Evolutionary conservation across 106 monocot genomes (phyloP), one percentile per base, ranked within the genome.

Genomic region (Phalaenopsis equestris): DNA sequence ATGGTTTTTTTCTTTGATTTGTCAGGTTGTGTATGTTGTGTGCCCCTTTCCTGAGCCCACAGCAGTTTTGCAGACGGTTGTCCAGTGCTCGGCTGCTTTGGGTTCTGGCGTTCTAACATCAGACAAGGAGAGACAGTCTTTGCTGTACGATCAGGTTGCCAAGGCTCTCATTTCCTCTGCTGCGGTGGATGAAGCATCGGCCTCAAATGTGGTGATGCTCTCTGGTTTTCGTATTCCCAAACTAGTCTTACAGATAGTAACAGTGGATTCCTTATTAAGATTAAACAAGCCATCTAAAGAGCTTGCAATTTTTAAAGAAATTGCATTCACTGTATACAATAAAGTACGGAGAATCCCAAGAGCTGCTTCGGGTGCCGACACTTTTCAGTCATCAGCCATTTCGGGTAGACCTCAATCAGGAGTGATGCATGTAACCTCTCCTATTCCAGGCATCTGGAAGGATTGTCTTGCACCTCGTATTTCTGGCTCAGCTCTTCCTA

Each of bases 281-380:
- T 48, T 91, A 45, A 83, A 86, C 74, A 91, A 77, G 67, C 87
- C 92, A 73, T 72, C 64, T 6, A 88, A 84, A 72, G 92, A 98
- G 75, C 90, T 91, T 67, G 85, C 92, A 52, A 46, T 92, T 67
- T 83, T 92, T 49, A 98, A 94, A 81, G 97, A 98, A 67, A 84
- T 94, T 81, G 92, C 97, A 72, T 94, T 98, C 84, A 92, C 97
- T 21, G 92, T 98, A 16, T 98, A 94, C 87, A 98, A 92, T 58
- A 98, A 98, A 77, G 89, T 94, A 48, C 84, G 97, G 4, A 84
- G 97, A 70, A 88, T 91, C 21, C 83, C 88, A 39, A 79, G 90
- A 16, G n/a, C 91, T 42, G 79, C 57, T 77, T 78, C 87, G 46
- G 77, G 79, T 36, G 75, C 15, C 76, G 94, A 93, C 72, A 78